Conservation (phyloP, 306 rosid species). For the Lathyrus sativus region DNA sequence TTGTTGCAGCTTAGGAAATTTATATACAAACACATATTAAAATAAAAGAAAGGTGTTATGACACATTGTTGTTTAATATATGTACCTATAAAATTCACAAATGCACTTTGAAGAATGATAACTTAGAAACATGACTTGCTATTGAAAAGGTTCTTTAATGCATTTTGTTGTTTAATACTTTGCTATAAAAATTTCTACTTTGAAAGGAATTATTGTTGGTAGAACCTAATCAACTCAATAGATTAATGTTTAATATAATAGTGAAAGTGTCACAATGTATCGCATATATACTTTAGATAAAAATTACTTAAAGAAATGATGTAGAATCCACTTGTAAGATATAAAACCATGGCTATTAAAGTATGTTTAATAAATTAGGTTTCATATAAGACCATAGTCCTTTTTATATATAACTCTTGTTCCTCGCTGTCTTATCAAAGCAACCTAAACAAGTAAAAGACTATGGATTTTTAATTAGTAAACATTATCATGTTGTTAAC, state of each 20-base stretch:
- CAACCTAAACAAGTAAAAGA: background rate
- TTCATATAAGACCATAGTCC: slow-evolving; percentile 26
- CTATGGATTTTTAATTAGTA: slow-evolving; percentile 7
- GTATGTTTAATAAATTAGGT: slow-evolving; percentile 28
- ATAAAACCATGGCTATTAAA: slow-evolving; percentile 29
- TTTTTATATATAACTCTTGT: slow-evolving; percentile 27
- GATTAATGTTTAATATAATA: slow-evolving; percentile 42
- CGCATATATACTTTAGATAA: slow-evolving; percentile 36
- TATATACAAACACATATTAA: slow-evolving; percentile 28
- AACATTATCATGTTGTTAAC: slow-evolving; percentile 8
- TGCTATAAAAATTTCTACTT: slow-evolving; percentile 37
- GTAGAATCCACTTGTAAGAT: slow-evolving; percentile 50
- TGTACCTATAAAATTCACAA: slow-evolving; percentile 39
- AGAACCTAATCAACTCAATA: slow-evolving; percentile 48
- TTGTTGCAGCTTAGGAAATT: slow-evolving; percentile 47
- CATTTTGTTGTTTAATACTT: background rate
- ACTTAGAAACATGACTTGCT: slow-evolving; percentile 45
- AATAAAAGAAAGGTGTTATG: slow-evolving; percentile 40
- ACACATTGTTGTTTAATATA: slow-evolving; percentile 47
- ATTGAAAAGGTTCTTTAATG: slow-evolving; percentile 30
- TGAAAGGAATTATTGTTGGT: slow-evolving; percentile 47
- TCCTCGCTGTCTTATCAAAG: slow-evolving; percentile 35
- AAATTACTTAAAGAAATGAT: slow-evolving; percentile 38
- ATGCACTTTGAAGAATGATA: slow-evolving; percentile 42
- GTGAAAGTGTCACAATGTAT: slow-evolving; percentile 45